These are phyloP conservation scores for Desmodesmus armatus DNA, from an alignment of 139 green algal species.

Conservation along the genomic window DNA sequence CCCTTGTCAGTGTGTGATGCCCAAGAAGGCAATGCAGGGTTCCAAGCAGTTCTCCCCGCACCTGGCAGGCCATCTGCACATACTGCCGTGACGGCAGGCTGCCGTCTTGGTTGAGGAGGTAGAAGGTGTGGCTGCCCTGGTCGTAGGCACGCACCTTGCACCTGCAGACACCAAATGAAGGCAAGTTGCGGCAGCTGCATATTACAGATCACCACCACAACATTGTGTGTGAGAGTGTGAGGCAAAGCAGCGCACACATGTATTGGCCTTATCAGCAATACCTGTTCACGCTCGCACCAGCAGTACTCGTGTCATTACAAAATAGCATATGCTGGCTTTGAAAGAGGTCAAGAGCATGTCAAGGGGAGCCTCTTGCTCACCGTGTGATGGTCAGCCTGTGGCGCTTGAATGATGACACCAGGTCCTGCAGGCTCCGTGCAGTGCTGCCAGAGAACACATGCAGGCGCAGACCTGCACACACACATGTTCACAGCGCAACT, in stretches of 20 bases:
- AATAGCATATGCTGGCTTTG: background rate
- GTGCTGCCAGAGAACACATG: constrained; percentile 35
- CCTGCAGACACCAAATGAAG: constrained; percentile 42
- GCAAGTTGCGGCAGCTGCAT: no score
- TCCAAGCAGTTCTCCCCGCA: background rate
- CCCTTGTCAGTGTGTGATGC: no score
- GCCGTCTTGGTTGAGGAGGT: constrained; percentile 24
- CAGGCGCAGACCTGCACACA: constrained; percentile 16
- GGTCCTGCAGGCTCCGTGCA: constrained; percentile 42
- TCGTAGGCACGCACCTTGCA: constrained; percentile 52
- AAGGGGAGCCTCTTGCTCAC: background rate
- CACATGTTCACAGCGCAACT: no score
- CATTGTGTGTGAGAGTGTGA: background rate
- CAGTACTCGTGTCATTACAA: background rate
- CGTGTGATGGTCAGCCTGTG: constrained; percentile 49
- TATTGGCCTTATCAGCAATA: background rate
- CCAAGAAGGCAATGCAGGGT: background rate
- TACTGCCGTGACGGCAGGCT: background rate
- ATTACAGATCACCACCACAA: background rate
- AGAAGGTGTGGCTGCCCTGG: constrained; percentile 41
- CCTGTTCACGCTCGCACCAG: background rate
- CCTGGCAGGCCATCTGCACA: constrained; percentile 38
- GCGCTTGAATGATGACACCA: constrained; percentile 49
- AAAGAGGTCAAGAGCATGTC: background rate
- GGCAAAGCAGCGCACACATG: background rate